Percentiles rank a stretch among this genome's conserved stretches.
Conservation (phyloP, 2,329 filamentous ascomycete species). For the Aschersonia sp. region DNA sequence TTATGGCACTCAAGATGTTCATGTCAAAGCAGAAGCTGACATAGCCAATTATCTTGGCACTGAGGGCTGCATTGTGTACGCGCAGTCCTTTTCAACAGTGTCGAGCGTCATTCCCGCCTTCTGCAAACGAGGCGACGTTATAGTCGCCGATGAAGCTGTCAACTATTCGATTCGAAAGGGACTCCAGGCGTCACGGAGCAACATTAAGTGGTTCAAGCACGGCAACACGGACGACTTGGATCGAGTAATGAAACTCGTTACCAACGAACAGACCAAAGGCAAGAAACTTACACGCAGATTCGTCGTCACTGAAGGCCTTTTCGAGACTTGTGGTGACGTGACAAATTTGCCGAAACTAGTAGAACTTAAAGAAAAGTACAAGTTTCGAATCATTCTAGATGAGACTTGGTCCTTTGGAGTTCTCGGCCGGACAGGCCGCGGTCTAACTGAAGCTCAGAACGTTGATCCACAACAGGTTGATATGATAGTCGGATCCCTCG, state of each 20-base stretch:
- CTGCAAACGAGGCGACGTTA: slow-evolving; percentile 92
- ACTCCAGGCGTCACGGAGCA: slow-evolving; percentile 82
- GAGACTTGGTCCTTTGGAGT: slow-evolving; percentile 97
- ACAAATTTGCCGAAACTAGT: slow-evolving; percentile 78
- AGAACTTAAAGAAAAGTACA: slow-evolving; percentile 90
- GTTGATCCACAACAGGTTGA: slow-evolving; percentile 88
- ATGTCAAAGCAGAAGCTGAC: slow-evolving; percentile 92
- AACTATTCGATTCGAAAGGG: slow-evolving; percentile 93
- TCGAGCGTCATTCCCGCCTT: slow-evolving; percentile 96
- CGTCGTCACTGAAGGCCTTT: slow-evolving; percentile 89
- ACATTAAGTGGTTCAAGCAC: slow-evolving; percentile 86
- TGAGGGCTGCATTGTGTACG: slow-evolving; percentile 84
- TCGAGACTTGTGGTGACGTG: slow-evolving; percentile 79
- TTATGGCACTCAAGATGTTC: slow-evolving; percentile 95
- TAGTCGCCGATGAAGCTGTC: slow-evolving; percentile 84
- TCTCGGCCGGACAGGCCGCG: slow-evolving; percentile 78
- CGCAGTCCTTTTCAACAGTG: slow-evolving; percentile 91
- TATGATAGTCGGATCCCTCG: slow-evolving; percentile 91
- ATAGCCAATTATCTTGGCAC: slow-evolving; percentile 83
- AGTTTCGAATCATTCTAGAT: slow-evolving; percentile 93
- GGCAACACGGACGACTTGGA: slow-evolving; percentile 93
- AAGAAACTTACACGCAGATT: slow-evolving; percentile 87
- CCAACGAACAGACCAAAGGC: slow-evolving; percentile 69
- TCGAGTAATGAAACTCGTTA: slow-evolving; percentile 68
- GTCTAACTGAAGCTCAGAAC: slow-evolving; percentile 90